phyloP scores from a whole-genome alignment of 2,329 filamentous ascomycete species.

The Colletotrichum sp. region DNA sequence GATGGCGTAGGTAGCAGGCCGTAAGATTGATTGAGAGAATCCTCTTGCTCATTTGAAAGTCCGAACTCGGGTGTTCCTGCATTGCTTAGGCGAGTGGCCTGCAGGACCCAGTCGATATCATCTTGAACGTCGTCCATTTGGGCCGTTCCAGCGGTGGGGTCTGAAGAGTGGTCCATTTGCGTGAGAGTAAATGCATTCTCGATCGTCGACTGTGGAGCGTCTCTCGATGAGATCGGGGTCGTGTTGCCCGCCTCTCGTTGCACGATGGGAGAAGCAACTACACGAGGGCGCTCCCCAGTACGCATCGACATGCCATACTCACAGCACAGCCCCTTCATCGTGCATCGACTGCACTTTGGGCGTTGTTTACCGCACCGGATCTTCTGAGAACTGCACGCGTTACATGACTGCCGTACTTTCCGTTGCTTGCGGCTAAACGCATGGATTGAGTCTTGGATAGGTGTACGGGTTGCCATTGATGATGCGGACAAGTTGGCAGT shows the following conservation, averaged over 20 bases:
- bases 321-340: background rate
- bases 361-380: constrained; percentile 1
- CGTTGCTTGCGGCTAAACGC: background rate
- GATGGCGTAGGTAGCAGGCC: background rate
- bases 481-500: background rate
- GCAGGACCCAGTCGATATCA: background rate
- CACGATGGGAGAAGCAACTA: background rate
- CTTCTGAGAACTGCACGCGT: constrained; percentile 6
- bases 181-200: background rate
- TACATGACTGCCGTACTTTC: constrained; percentile 1
- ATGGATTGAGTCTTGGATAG: background rate
- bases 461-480: background rate
- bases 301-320: constrained; percentile 7
- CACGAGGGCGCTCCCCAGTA: background rate
- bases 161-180: background rate
- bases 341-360: background rate
- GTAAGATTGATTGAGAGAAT: background rate
- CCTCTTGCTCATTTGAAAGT: background rate
- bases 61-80: background rate
- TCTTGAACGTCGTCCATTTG: background rate
- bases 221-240: background rate
- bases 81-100: background rate
- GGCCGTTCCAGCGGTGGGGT: background rate
- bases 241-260: background rate
- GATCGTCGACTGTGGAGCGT: background rate